Base-by-base conservation (phyloP, 1,284 basidiomycete species). In the Ceraceosorus guamensis region DNA sequence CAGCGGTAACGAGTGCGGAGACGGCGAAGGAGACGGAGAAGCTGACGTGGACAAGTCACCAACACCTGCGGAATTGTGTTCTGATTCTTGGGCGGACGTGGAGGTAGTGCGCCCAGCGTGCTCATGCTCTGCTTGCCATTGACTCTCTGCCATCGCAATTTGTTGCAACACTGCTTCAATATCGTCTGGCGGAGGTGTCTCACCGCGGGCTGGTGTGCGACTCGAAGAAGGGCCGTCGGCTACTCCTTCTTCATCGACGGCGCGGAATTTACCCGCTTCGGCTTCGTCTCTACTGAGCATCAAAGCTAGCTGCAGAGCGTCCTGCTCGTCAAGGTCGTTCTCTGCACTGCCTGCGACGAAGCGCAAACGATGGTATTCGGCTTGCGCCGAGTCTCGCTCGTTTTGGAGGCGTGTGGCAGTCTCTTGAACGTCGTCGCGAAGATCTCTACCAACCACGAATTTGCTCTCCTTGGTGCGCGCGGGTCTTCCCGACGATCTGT, bases 281-380 rank as follows among this genome's bases (percentile, higher is more conserved):
- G 83, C 83, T 70, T 90, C 87, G 39, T 91, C 89, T 5, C 86
- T 83, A 61, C 87, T 89, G 56, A 91, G 81, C 87, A 91, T 89
- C 53, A 91, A 75, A 0, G 85, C 82, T 68, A 91, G 91, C 65
- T 88, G 86, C 18, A 91, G 78, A 0, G 87, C 87, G 68, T 89
- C 88, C 6, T 79, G 77, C 68, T 91, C 89, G 62, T 81, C 84
- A 47, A 91, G 77, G 0, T 87, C 88, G 80, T 18, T 78, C 11
- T 70, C 69, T 39, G 75, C 78, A 65, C 85, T 83, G 39, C 82
- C 76, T 55, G 34, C 37, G 81, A 80, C 46, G 45, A 43, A 55
- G 50, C 58, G 43, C 46, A 56, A 16, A 46, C 85, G 77, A 53
- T 84, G 77, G 24, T 76, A 77, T 44, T 79, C 78, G 0, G 84